Base-by-base conservation (phyloP, 257 asterid species). In the Scutellaria baicalensis region DNA sequence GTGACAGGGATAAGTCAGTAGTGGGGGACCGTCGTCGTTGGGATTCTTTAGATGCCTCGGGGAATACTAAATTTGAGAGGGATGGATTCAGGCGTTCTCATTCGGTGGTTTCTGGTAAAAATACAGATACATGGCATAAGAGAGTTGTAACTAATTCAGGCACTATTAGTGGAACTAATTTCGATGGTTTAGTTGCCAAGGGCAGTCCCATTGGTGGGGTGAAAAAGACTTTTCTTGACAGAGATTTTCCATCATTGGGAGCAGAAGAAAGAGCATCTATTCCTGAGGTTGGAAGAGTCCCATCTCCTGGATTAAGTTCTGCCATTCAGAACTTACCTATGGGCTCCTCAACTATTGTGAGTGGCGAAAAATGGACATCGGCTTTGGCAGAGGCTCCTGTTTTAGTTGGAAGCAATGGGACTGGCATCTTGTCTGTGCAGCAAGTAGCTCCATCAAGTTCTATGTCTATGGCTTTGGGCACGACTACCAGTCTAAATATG, bases 341-440 rank as follows among this genome's bases (percentile, higher is more conserved):
- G 4, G 75, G 84, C 54, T 44, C 86, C 71, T 82, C 92, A 43
- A 51, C 81, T 73, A 52, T 72, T 62, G 80, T 45, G 42, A 80
- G 75, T 21, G 81, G 87, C 35, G 95, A 86, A 68, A 90, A 86
- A 75, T 92, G 96, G 95, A 86, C 90, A 8, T 92, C 97, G 0
- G 93, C 90, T n/a, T 77, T 90, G 62, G 97, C 95, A 39, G 96
- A 88, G 81, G 90, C 81, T 58, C 92, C 89, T 42, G 58, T 70
- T 47, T 65, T 69, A 44, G 80, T 71, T 59, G 84, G 82, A 60
- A 80, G 69, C 68, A 70, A 73, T 51, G 88, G 86, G 47, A 21
- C 79, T 71, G 79, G 80, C 43, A 42, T 63, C 21, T 76, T 81
- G 3, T 69, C 83, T 51, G 75, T 74, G 64, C 88, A 79, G 66